A percentile compares a stretch with the other conserved stretches of the same genome.
phyloP scores from a whole-genome alignment of 495 filamentous ascomycete species.

The Tuber indicum region DNA sequence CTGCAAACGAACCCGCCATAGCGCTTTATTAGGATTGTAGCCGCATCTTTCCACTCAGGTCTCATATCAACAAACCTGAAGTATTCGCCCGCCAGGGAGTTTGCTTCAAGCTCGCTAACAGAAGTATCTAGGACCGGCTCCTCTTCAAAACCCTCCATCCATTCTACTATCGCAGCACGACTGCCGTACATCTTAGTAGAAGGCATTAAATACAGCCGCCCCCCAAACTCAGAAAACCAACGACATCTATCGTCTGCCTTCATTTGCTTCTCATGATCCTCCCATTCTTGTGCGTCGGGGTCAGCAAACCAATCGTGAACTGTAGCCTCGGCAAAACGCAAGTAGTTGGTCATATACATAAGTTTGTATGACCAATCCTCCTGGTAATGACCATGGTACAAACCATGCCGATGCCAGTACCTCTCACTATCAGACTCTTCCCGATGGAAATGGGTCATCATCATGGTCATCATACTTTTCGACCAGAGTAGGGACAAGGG shows the following conservation, averaged over 20 bases:
- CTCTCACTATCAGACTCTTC: background rate
- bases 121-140: background rate
- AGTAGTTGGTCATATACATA: slow-evolving; percentile 1
- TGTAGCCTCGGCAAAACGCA: background rate
- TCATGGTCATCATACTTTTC: slow-evolving; percentile 2
- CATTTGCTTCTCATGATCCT: background rate
- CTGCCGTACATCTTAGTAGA: background rate
- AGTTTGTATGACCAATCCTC: slow-evolving; percentile 2
- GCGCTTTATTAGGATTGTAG: background rate
- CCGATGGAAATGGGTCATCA: slow-evolving; percentile 2
- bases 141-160: background rate
- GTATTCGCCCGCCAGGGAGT: background rate
- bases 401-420: background rate
- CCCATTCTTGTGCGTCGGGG: background rate
- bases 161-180: background rate
- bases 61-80: background rate
- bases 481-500: slow-evolving; percentile 1
- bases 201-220: background rate
- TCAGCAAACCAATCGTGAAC: background rate
- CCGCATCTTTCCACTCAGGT: background rate
- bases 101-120: background rate
- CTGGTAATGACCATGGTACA: background rate
- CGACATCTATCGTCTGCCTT: background rate
- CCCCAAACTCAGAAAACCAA: background rate
- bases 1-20: background rate